A percentile compares a stretch with the other conserved stretches of the same genome.
Evolutionary conservation across 371 early-diverging fungal species (phyloP).

Genomic region (Mucor racemosus): DNA sequence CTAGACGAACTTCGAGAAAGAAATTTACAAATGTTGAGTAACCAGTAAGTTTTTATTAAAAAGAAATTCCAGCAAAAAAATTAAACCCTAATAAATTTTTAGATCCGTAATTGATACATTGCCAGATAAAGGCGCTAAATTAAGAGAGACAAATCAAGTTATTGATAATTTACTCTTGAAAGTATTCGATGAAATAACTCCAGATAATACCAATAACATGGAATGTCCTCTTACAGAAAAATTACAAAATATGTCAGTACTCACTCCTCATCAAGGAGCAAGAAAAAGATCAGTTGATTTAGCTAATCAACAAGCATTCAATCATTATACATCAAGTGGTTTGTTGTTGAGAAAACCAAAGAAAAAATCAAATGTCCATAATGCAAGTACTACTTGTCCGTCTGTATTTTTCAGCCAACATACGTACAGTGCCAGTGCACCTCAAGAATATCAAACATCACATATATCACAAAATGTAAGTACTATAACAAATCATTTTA

Average conservation of each 20-base stretch:
- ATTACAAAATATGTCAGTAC: slow-evolving; percentile 25
- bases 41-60: slow-evolving; percentile 13
- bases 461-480: neutral
- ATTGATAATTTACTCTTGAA: slow-evolving; percentile 21
- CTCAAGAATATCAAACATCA: neutral
- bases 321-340: slow-evolving; percentile 14
- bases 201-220: slow-evolving; percentile 12
- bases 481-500: neutral
- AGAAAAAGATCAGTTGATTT: slow-evolving; percentile 32
- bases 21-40: slow-evolving; percentile 24
- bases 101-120: slow-evolving; percentile 24
- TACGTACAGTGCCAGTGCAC: neutral
- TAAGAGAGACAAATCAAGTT: slow-evolving; percentile 26
- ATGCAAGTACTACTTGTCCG: slow-evolving; percentile 9
- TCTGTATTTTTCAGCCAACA: slow-evolving; percentile 11
- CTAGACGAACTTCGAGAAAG: slow-evolving; percentile 21
- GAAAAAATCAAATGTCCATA: slow-evolving; percentile 12
- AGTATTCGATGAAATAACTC: slow-evolving; percentile 11
- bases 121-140: slow-evolving; percentile 30
- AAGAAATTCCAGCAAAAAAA: neutral
- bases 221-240: slow-evolving; percentile 28
- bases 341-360: slow-evolving; percentile 19
- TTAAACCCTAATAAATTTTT: neutral
- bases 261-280: slow-evolving; percentile 30
- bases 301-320: slow-evolving; percentile 27